Conservation (phyloP, 2,329 filamentous ascomycete genomes). For the Pseudopithomyces maydicus region DNA sequence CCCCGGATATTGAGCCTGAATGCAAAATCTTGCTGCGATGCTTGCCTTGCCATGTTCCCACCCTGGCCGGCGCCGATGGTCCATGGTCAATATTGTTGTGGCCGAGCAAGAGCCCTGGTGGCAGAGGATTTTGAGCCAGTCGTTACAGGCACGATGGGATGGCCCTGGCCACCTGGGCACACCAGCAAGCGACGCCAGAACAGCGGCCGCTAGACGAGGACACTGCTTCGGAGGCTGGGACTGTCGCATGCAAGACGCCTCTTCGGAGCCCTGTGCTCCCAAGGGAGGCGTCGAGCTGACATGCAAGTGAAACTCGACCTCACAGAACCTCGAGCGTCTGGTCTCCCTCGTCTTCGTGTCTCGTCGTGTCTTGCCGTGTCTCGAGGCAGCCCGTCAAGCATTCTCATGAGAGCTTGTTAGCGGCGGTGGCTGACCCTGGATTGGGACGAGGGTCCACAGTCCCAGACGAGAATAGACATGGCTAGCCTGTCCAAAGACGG, state of each 20-base stretch:
- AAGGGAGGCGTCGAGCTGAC: not conserved
- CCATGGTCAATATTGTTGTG: not conserved
- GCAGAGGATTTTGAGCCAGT: not conserved
- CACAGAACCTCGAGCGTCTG: not conserved
- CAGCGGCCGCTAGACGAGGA: not conserved
- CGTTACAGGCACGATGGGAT: not conserved
- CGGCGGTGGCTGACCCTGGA: constrained; percentile 1
- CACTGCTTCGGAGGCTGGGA: not conserved
- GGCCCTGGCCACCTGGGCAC: no score
- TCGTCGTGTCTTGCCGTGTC: not conserved
- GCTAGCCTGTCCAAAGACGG: not conserved
- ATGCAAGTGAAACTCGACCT: not conserved
- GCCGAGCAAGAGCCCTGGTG: not conserved
- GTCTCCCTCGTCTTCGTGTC: no score
- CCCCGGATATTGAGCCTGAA: not conserved
- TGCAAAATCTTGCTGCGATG: not conserved
- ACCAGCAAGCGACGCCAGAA: not conserved
- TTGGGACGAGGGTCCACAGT: not conserved
- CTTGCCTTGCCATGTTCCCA: not conserved
- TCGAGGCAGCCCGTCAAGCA: not conserved
- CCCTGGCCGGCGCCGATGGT: not conserved
- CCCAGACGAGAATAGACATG: not conserved
- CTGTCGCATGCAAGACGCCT: not conserved
- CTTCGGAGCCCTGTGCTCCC: not conserved
- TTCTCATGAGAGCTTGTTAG: not conserved